Conservation (phyloP, 2,329 filamentous ascomycete species). For the Fusarium papillatum region DNA sequence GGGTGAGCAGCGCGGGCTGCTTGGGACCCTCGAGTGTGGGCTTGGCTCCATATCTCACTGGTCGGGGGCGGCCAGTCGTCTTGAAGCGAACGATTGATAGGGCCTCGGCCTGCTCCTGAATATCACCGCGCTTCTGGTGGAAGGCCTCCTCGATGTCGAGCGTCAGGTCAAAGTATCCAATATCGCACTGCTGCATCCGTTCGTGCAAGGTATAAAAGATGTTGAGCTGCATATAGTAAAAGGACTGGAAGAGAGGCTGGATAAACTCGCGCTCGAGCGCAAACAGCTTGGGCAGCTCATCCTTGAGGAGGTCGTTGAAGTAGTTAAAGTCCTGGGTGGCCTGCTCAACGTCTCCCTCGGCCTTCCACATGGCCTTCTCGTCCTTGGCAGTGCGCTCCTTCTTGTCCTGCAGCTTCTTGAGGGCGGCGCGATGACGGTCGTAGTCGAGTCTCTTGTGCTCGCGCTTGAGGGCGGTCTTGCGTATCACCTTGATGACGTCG, state of each 20-base stretch:
- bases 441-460: conserved; percentile 99
- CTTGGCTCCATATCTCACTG: conserved; percentile 71
- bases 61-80: conserved; percentile 79
- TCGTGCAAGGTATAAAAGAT: conserved; percentile 99
- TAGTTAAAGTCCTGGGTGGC: conserved; percentile 97
- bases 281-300: conserved; percentile 94
- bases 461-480: conserved; percentile 89
- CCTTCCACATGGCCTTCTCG: conserved; percentile 97
- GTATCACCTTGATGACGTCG: conserved; percentile 95
- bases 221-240: conserved; percentile 99
- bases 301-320: conserved; percentile 97
- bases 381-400: conserved; percentile 97
- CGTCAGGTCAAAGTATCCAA: conserved; percentile 96
- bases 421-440: conserved; percentile 83
- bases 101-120: conserved; percentile 87
- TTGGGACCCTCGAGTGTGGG: conserved; percentile 64
- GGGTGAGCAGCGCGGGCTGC: conserved; percentile 64
- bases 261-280: conserved; percentile 94
- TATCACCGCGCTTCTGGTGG: conserved; percentile 87
- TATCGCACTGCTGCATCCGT: conserved; percentile 97
- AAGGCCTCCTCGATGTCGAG: conserved; percentile 94
- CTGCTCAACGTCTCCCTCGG: conserved; percentile 90
- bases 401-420: conserved; percentile 98
- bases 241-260: conserved; percentile 95
- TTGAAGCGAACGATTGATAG: conserved; percentile 93